phyloP scores from a whole-genome alignment of 2,329 filamentous ascomycete genomes.

The Colletotrichum graminicola region DNA sequence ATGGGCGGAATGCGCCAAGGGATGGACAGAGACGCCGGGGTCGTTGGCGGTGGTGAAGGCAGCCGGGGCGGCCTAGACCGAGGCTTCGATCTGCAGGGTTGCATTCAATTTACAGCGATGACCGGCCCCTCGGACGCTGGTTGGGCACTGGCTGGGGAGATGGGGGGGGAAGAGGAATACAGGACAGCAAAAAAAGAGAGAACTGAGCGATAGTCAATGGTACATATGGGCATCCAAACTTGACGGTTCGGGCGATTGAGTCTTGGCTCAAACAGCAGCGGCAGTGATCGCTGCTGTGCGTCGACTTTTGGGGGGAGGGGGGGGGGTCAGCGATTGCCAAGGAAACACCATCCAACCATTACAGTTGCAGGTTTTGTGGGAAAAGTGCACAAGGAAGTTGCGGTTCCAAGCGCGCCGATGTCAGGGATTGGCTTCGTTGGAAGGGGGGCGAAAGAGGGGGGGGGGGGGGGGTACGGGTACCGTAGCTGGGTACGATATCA shows the following conservation, averaged over 20 bases:
- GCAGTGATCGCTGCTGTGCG: conserved; percentile 10
- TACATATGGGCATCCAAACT: neutral
- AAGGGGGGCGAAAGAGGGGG: neutral
- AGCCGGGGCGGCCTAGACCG: neutral
- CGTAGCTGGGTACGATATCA: conserved; percentile 29
- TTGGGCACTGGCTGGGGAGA: neutral
- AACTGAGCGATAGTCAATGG: neutral
- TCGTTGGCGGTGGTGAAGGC: conserved; percentile 7
- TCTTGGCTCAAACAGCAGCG: conserved; percentile 32
- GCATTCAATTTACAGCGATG: neutral
- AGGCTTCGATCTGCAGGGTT: conserved; percentile 1
- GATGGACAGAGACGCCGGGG: conserved; percentile 5
- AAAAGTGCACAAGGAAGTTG: conserved; percentile 6
- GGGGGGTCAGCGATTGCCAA: neutral
- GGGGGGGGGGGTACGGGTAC: neutral
- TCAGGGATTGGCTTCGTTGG: conserved; percentile 33
- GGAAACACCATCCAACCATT: conserved; percentile 1
- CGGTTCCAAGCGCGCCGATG: neutral
- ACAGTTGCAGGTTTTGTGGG: conserved; percentile 7
- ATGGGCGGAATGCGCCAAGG: neutral
- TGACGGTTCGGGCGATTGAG: conserved; percentile 14
- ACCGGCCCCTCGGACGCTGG: neutral
- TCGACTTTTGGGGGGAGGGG: neutral
- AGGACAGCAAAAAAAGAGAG: neutral
- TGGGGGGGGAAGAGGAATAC: neutral